Conservation (phyloP, 2,329 filamentous ascomycete species). For the Tolypocladium tropicale region DNA sequence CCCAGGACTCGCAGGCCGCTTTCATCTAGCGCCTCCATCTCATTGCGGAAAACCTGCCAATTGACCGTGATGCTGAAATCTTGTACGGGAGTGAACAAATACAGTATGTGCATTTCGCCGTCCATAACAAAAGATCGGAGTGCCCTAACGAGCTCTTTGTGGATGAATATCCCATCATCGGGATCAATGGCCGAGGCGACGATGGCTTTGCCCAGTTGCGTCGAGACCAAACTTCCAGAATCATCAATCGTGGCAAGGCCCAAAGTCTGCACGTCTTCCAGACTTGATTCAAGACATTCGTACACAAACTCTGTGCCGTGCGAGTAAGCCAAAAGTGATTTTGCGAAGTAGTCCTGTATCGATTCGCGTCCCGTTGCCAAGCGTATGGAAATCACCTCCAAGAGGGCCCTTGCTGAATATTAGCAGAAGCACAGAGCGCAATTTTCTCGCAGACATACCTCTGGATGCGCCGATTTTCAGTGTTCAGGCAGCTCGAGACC, state of each 20-base stretch:
- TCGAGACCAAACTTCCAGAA: constrained; percentile 46
- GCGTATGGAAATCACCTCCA: constrained; percentile 60
- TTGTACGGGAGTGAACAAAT: constrained; percentile 66
- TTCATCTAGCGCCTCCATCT: constrained; percentile 61
- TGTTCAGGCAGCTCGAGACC: constrained; percentile 57
- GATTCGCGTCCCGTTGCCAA: constrained; percentile 56
- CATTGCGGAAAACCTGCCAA: constrained; percentile 62
- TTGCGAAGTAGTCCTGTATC: constrained; percentile 57
- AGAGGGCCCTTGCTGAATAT: constrained; percentile 42
- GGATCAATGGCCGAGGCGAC: constrained; percentile 64
- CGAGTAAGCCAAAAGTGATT: constrained; percentile 55
- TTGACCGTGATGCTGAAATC: constrained; percentile 47
- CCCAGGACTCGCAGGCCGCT: constrained; percentile 58
- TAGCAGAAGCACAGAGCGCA: neutral
- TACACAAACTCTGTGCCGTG: constrained; percentile 38
- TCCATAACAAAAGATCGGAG: constrained; percentile 69
- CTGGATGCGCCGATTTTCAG: constrained; percentile 58
- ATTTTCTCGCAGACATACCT: constrained; percentile 29
- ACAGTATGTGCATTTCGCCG: constrained; percentile 70
- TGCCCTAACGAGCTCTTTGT: constrained; percentile 57
- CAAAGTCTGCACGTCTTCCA: constrained; percentile 45
- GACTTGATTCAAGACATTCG: constrained; percentile 44
- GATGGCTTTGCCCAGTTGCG: constrained; percentile 57
- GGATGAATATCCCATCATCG: constrained; percentile 64
- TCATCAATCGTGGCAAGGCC: constrained; percentile 43